Evolutionary conservation across 73 alveolate species (phyloP).

Genomic region (Tetrahymena elliotti): DNA sequence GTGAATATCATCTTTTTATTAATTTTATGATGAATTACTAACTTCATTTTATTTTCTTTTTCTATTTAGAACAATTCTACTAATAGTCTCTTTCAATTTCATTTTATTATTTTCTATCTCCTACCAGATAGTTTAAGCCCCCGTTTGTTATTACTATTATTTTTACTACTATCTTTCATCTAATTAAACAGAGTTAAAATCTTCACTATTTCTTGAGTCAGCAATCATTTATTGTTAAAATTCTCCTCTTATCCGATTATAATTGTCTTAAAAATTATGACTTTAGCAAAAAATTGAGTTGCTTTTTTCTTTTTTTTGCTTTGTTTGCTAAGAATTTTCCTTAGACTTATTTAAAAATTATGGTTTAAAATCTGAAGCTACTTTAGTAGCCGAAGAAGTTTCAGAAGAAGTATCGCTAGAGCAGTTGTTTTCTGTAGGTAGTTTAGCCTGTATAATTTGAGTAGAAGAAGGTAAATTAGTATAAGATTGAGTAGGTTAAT

Average conservation of each 20-base stretch:
- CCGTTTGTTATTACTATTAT: neutral
- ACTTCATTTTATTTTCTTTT: neutral
- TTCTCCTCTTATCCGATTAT: no score
- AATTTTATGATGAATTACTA: neutral
- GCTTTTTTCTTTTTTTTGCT: neutral
- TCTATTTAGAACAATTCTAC: neutral
- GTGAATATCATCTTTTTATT: neutral
- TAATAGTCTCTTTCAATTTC: neutral
- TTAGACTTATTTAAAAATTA: no score
- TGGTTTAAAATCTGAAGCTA: neutral
- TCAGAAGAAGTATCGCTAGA: neutral
- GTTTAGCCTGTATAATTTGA: neutral
- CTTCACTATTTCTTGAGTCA: neutral
- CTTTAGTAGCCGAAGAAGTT: neutral
- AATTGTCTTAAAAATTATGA: no score
- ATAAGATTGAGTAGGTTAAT: neutral
- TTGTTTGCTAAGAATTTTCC: neutral
- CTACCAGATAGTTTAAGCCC: neutral
- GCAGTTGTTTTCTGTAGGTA: neutral
- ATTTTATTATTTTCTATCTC: neutral
- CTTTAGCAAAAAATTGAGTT: neutral
- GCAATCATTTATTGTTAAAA: no score
- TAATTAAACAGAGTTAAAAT: neutral
- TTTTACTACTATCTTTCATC: neutral
- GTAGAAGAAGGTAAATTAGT: neutral